phyloP scores from a whole-genome alignment of 208 protist genomes.

The Jaenimonas drosophilae region DNA sequence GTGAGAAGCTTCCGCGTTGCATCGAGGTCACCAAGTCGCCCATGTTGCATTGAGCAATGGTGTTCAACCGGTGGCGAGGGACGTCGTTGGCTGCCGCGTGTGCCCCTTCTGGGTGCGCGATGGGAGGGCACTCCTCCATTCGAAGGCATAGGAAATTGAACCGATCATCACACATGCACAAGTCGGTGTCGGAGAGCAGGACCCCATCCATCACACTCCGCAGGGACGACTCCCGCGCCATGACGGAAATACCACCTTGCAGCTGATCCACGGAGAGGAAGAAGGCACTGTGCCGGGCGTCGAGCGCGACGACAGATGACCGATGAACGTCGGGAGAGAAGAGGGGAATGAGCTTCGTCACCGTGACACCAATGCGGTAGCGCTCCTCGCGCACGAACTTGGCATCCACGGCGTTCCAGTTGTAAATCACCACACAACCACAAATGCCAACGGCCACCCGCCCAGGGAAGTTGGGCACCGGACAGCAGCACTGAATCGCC shows the following conservation, averaged over 20 bases:
- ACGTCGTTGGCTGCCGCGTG: conserved; percentile 8
- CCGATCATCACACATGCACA: conserved; percentile 60
- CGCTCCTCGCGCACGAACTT: conserved; percentile 70
- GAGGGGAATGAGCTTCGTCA: conserved; percentile 57
- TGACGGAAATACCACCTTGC: conserved; percentile 51
- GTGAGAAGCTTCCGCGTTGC: conserved; percentile 52
- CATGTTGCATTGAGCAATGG: conserved; percentile 52
- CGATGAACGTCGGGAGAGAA: not conserved
- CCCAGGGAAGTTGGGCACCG: conserved; percentile 53
- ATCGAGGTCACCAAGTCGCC: conserved; percentile 65
- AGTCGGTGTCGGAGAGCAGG: conserved; percentile 6
- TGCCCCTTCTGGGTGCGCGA: conserved; percentile 1
- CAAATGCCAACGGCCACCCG: conserved; percentile 70
- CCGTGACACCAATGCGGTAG: conserved; percentile 37
- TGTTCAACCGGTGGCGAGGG: no score
- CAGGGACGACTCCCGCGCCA: conserved; percentile 33
- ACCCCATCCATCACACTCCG: conserved; percentile 58
- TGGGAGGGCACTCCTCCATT: not conserved
- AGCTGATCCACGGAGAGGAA: conserved; percentile 51
- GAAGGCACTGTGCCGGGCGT: conserved; percentile 57
- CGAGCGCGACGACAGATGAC: conserved; percentile 43
- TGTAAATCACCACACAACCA: conserved; percentile 55
- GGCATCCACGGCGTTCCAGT: conserved; percentile 44
- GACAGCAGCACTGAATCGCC: conserved; percentile 64
- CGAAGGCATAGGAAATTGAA: conserved; percentile 54